A percentile compares a stretch with the other conserved stretches of the same genome.
Conservation (phyloP, 495 filamentous ascomycete species). For the Penicillium desertorum region DNA sequence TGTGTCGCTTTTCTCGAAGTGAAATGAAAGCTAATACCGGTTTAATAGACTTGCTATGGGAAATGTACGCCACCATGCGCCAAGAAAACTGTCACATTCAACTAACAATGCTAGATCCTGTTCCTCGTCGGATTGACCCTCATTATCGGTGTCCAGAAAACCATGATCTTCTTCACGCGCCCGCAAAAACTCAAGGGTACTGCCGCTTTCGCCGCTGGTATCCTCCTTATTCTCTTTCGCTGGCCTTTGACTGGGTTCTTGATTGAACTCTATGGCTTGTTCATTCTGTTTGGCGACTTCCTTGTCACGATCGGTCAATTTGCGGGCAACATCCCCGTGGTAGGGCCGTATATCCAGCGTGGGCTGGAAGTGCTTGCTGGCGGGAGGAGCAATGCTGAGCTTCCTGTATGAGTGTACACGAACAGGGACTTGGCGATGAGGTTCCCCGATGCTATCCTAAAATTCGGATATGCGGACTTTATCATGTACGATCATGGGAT, state of each 20-base stretch:
- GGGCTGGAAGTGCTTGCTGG: constrained; percentile 63
- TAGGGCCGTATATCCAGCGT: constrained; percentile 78
- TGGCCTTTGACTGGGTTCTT: constrained; percentile 89
- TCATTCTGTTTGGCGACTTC: constrained; percentile 94
- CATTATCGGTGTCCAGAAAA: constrained; percentile 92
- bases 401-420: constrained; percentile 57
- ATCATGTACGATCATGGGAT: not conserved
- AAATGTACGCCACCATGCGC: constrained; percentile 55
- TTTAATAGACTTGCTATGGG: constrained; percentile 75
- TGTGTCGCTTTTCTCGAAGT: not conserved
- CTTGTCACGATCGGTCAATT: constrained; percentile 89
- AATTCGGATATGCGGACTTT: not conserved
- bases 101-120: constrained; percentile 65
- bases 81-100: constrained; percentile 11
- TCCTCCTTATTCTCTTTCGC: constrained; percentile 78
- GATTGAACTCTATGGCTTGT: constrained; percentile 88
- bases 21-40: constrained; percentile 11
- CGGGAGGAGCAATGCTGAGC: constrained; percentile 67
- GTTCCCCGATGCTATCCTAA: not conserved
- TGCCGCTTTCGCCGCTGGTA: constrained; percentile 81
- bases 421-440: not conserved
- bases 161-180: constrained; percentile 87
- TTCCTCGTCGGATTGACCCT: constrained; percentile 94
- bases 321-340: constrained; percentile 76
- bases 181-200: constrained; percentile 90